A percentile compares a stretch with the other conserved stretches of the same genome.
These are phyloP conservation scores for Candida dajiaensis DNA, from an alignment of 805 yeast genomes.

Conservation along the genomic window DNA sequence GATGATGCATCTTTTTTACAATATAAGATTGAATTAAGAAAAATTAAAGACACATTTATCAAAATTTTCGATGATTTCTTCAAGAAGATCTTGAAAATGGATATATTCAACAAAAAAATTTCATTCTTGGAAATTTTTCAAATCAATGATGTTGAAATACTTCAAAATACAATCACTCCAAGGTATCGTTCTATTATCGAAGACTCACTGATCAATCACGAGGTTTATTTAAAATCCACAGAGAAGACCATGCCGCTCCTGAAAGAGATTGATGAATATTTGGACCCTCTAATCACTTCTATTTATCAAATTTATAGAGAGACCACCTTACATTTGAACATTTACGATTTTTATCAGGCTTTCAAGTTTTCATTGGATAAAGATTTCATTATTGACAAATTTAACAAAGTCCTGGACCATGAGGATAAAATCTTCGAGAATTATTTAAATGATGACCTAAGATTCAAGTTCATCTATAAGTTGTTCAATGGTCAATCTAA, in stretches of 20 bases:
- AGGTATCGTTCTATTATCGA: constrained; percentile 35
- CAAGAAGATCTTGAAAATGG: constrained; percentile 8
- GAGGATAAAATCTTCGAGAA: constrained; percentile 14
- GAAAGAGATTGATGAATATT: constrained; percentile 26
- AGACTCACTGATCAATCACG: constrained; percentile 37
- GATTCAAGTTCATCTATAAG: constrained; percentile 23
- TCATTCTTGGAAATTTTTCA: constrained; percentile 37
- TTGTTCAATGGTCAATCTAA: constrained; percentile 24
- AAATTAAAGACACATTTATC: constrained; percentile 12
- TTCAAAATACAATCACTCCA: constrained; percentile 37
- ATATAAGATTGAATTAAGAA: constrained; percentile 19
- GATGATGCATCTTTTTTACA: constrained; percentile 10
- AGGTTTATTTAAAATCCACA: constrained; percentile 21
- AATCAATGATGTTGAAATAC: constrained; percentile 24
- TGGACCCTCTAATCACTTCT: constrained; percentile 50
- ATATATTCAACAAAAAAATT: constrained; percentile 17
- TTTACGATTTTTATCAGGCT: constrained; percentile 60
- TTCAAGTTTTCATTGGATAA: constrained; percentile 47
- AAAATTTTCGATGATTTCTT: constrained; percentile 14
- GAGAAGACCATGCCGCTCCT: constrained; percentile 10
- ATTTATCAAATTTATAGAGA: constrained; percentile 71
- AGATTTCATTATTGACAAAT: constrained; percentile 21
- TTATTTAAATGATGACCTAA: constrained; percentile 19
- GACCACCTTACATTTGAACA: constrained; percentile 63
- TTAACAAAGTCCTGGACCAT: constrained; percentile 19